A percentile compares a stretch with the other conserved stretches of the same genome.
These are phyloP conservation scores for Aspergillus sp. DNA, from an alignment of 2,329 filamentous ascomycete species.

Conservation along the genomic window DNA sequence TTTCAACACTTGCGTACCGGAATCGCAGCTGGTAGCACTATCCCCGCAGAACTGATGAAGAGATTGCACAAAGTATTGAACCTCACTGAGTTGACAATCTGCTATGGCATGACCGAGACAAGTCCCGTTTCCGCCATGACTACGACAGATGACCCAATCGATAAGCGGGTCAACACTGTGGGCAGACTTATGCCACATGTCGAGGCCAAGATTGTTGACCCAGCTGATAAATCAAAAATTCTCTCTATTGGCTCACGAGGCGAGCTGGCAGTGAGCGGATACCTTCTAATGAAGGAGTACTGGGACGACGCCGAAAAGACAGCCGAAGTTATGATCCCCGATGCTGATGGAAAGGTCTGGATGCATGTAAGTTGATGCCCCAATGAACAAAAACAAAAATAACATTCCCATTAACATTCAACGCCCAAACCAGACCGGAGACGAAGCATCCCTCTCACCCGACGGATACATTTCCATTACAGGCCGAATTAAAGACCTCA, in stretches of 20 bases:
- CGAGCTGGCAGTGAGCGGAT: constrained; percentile 79
- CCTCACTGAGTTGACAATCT: constrained; percentile 78
- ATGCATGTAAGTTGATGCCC: constrained; percentile 55
- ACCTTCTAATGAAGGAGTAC: constrained; percentile 87
- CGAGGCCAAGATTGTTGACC: constrained; percentile 69
- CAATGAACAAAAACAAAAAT: neutral
- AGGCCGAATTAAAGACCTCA: constrained; percentile 88
- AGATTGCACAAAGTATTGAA: constrained; percentile 68
- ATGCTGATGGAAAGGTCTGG: constrained; percentile 62
- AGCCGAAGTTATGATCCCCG: constrained; percentile 59
- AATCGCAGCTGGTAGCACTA: constrained; percentile 81
- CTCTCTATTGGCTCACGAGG: constrained; percentile 65
- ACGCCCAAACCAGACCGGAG: constrained; percentile 60
- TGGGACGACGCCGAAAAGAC: constrained; percentile 71
- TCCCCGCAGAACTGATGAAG: constrained; percentile 69
- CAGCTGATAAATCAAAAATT: constrained; percentile 53
- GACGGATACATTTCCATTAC: constrained; percentile 86
- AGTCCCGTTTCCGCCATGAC: constrained; percentile 71
- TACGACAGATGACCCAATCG: constrained; percentile 66
- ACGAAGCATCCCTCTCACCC: constrained; percentile 80
- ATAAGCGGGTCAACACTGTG: constrained; percentile 69
- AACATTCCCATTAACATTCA: neutral
- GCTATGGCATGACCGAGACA: constrained; percentile 96
- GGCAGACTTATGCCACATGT: constrained; percentile 84
- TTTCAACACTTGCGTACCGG: constrained; percentile 74